Evolutionary conservation across 2,329 filamentous ascomycete genomes (phyloP), one percentile per base, ranked within the genome.

Genomic region (Pseudopithomyces maydicus): DNA sequence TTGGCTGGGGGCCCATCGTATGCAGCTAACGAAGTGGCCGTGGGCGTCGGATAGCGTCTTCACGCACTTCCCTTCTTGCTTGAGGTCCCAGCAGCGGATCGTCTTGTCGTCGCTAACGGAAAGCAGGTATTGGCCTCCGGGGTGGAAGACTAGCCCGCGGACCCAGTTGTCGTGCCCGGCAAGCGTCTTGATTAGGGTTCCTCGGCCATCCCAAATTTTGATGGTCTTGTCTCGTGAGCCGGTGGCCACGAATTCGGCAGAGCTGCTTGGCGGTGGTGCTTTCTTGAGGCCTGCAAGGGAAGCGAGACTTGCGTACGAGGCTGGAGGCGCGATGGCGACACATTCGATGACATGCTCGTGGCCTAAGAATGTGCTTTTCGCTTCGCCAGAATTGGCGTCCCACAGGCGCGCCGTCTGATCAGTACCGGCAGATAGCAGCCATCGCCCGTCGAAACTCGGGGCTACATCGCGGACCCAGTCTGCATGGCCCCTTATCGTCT

Each of bases 91-190:
- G 80, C 93, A 97, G 54, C 93, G 84, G 57, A 98, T 82, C 4
- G 91, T 93, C 79, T 95, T 96, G 79, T 98, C 94, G 73, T 98
- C 94, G 15, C 89, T 85, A 19, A 90, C 91, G 6, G 89, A 93
- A 6, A 98, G 79, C 1, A 98, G 83, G 69, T 95, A 97, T 76
- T 94, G 96, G 42, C 94, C 94, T 8, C 91, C 90, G 0, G 94
- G 94, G 69, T 97, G 94, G 74, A 97, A 98, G 10, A 92, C 87
- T 6, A 97, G 77, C 0, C 85, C 90, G 32, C 92, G 87, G 8
- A 98, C 87, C 94, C 94, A 98, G 73, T 97, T 97, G 74, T 97
- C 93, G 73, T 97, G 94, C 1, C 94, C 94, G 1, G 87, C 79
- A 1, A 98, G 81, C 0, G 90, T 95, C 74, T 92, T 94, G 72